These are phyloP conservation scores for Tephrocybe rancida DNA, from an alignment of 768 basidiomycete genomes.

Conservation along the genomic window DNA sequence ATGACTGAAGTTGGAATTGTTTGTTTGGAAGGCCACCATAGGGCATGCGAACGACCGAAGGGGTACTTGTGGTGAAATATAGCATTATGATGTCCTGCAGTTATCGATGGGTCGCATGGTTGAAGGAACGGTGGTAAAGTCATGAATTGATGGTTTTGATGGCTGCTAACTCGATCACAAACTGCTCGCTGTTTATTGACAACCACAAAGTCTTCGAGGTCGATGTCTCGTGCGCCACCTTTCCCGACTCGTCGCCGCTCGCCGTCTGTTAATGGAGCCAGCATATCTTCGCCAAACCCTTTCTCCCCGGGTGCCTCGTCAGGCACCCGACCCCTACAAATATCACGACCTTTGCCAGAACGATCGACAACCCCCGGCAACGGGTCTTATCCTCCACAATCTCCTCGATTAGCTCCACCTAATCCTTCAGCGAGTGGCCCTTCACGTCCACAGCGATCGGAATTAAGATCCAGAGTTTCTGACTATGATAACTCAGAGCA, in stretches of 20 bases:
- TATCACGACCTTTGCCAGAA: constrained; percentile 51
- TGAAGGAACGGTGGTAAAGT: constrained; percentile 36
- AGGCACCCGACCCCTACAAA: constrained; percentile 59
- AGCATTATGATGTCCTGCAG: constrained; percentile 25
- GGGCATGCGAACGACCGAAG: constrained; percentile 44
- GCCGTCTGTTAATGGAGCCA: constrained; percentile 42
- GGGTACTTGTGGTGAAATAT: constrained; percentile 40
- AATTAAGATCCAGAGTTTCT: constrained; percentile 56
- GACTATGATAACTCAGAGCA: constrained; percentile 56
- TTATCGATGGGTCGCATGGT: constrained; percentile 10
- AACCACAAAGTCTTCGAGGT: constrained; percentile 4
- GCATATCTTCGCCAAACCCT: constrained; percentile 36
- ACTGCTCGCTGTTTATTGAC: too few relatives aligned
- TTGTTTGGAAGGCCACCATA: constrained; percentile 52
- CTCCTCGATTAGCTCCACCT: constrained; percentile 37
- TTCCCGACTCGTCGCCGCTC: constrained; percentile 58
- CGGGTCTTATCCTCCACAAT: constrained; percentile 33
- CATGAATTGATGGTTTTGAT: constrained; percentile 11
- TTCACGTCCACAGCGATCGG: constrained; percentile 68
- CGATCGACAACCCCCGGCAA: constrained; percentile 57
- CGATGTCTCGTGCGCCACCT: constrained; percentile 63
- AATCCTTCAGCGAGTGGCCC: constrained; percentile 53
- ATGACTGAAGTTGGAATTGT: constrained; percentile 35
- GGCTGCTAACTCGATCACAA: constrained; percentile 5
- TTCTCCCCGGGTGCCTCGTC: constrained; percentile 36